Percentiles rank a stretch among this genome's conserved stretches.
These are phyloP conservation scores for Vitis vinifera DNA, from an alignment of 164 flowering plant genomes.

Conservation along the genomic window DNA sequence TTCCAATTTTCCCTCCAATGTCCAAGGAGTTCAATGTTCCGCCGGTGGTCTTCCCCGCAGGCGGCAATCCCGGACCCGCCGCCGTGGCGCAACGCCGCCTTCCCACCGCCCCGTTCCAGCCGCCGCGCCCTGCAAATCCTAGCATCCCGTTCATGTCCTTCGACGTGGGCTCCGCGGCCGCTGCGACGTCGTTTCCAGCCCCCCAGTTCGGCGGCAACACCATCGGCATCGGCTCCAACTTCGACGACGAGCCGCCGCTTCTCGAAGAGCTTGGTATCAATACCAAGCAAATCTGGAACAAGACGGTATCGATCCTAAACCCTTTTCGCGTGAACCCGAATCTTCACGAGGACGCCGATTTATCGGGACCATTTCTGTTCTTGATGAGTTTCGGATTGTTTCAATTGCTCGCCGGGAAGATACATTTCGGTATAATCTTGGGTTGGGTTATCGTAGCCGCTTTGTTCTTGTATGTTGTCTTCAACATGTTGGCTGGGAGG, in stretches of 20 bases:
- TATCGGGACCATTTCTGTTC: slow-evolving; percentile 82
- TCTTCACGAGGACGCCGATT: slow-evolving; percentile 73
- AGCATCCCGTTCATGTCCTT: slow-evolving; percentile 75
- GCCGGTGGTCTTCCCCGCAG: slow-evolving; percentile 77
- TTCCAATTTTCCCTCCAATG: slow-evolving; percentile 20
- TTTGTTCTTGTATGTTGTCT: slow-evolving; percentile 70
- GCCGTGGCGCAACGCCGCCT: slow-evolving; percentile 53
- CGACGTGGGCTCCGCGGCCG: slow-evolving; percentile 58
- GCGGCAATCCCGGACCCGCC: slow-evolving; percentile 35
- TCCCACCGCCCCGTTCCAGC: slow-evolving; percentile 73
- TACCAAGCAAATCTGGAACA: slow-evolving; percentile 80
- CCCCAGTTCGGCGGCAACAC: slow-evolving; percentile 19
- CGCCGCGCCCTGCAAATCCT: slow-evolving; percentile 44
- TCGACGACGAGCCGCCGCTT: slow-evolving; percentile 80
- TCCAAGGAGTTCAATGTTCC: slow-evolving; percentile 67
- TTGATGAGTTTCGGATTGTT: slow-evolving; percentile 71
- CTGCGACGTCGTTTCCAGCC: slow-evolving; percentile 32
- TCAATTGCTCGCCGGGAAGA: slow-evolving; percentile 85
- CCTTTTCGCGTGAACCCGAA: slow-evolving; percentile 58
- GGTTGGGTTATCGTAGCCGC: slow-evolving; percentile 86
- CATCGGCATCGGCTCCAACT: slow-evolving; percentile 11
- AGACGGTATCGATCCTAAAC: slow-evolving; percentile 63
- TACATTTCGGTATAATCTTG: slow-evolving; percentile 83
- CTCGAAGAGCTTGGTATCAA: slow-evolving; percentile 92
- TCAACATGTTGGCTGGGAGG: slow-evolving; percentile 83